A percentile compares a stretch with the other conserved stretches of the same genome.
phyloP scores from a whole-genome alignment of 495 filamentous ascomycete species.

The Podospora appendiculata region DNA sequence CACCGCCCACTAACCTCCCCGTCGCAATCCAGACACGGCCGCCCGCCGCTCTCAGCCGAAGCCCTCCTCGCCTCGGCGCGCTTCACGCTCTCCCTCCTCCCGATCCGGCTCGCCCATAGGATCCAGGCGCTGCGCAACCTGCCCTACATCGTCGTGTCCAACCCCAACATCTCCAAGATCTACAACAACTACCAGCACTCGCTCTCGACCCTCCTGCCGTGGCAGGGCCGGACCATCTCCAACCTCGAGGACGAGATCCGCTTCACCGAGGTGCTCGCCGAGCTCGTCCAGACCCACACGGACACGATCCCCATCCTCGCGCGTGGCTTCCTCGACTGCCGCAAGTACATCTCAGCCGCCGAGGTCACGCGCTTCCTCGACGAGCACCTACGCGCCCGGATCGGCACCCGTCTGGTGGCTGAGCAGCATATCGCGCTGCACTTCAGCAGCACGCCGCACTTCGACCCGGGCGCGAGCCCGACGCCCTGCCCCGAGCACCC shows the following conservation, averaged over 20 bases:
- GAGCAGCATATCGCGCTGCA: conserved; percentile 96
- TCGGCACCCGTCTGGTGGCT: conserved; percentile 88
- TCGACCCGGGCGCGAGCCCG: conserved; percentile 35
- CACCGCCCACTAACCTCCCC: not conserved
- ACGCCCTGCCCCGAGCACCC: conserved; percentile 45
- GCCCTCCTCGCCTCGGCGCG: conserved; percentile 83
- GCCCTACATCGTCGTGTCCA: conserved; percentile 95
- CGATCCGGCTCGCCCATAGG: conserved; percentile 87
- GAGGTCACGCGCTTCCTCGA: conserved; percentile 90
- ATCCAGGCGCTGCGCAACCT: conserved; percentile 88
- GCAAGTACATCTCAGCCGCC: conserved; percentile 69
- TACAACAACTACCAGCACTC: conserved; percentile 94
- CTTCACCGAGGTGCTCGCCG: conserved; percentile 86
- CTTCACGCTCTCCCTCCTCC: conserved; percentile 87
- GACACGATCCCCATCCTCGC: conserved; percentile 94
- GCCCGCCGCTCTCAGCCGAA: conserved; percentile 73
- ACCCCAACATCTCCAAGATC: conserved; percentile 84
- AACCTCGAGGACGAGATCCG: conserved; percentile 80
- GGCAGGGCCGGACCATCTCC: conserved; percentile 65
- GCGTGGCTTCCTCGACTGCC: conserved; percentile 83
- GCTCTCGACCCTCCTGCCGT: conserved; percentile 78
- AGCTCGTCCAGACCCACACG: conserved; percentile 84
- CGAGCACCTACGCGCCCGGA: conserved; percentile 86
- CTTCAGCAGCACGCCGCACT: conserved; percentile 67
- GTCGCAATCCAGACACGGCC: conserved; percentile 59